phyloP scores from a whole-genome alignment of 495 filamentous ascomycete genomes.

The Daldinia concentrica region DNA sequence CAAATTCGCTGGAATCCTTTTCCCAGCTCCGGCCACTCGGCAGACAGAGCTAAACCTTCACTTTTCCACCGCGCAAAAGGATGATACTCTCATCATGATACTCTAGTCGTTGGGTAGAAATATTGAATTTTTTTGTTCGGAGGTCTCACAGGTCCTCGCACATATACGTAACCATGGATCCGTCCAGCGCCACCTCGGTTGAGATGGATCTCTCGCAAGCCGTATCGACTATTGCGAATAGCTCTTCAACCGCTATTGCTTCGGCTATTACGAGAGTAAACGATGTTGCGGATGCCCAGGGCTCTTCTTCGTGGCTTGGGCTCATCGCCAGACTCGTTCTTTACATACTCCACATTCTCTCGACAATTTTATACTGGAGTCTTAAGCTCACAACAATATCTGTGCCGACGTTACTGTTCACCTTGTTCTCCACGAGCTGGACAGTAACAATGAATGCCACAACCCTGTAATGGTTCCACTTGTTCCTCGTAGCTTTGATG shows the following conservation, averaged over 20 bases:
- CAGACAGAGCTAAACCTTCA: conserved; percentile 20
- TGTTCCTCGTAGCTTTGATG: not conserved
- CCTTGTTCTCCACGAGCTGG: conserved; percentile 90
- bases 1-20: conserved; percentile 30
- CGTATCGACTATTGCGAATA: conserved; percentile 38
- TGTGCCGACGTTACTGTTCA: conserved; percentile 88
- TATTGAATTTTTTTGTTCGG: conserved; percentile 4
- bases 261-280: conserved; percentile 50
- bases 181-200: conserved; percentile 16
- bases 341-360: conserved; percentile 70
- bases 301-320: conserved; percentile 59
- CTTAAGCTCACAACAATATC: conserved; percentile 90
- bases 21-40: conserved; percentile 32
- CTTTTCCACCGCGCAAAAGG: conserved; percentile 18
- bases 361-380: conserved; percentile 79
- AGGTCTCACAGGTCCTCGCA: not conserved
- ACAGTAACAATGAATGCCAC: conserved; percentile 99
- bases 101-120: not conserved
- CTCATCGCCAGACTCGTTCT: conserved; percentile 57
- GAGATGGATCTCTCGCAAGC: conserved; percentile 37
- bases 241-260: conserved; percentile 37
- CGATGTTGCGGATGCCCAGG: conserved; percentile 50
- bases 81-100: conserved; percentile 30
- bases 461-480: conserved; percentile 72
- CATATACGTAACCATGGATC: conserved; percentile 29